Evolutionary conservation across 305 asterid genomes (phyloP).

Genomic region (Withania somnifera): DNA sequence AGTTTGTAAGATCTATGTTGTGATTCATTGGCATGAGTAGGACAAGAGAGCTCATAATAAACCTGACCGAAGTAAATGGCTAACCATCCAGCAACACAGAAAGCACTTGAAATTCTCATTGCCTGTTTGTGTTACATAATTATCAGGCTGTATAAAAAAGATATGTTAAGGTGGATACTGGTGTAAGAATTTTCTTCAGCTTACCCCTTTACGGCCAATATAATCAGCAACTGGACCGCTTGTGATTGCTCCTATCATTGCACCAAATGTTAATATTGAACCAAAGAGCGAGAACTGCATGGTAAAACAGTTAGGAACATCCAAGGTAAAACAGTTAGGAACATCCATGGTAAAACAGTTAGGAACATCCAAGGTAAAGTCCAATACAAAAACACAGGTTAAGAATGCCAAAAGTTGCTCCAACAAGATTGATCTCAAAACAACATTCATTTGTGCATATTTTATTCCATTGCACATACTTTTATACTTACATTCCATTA

Average conservation of each 20-base stretch:
- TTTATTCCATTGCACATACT: too few relatives aligned
- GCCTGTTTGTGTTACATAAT: constrained; percentile 42
- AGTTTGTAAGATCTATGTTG: background rate
- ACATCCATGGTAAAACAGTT: constrained; percentile 4
- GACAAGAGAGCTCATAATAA: background rate
- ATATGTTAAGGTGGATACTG: background rate
- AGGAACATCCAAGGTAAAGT: background rate
- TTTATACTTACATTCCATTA: too few relatives aligned
- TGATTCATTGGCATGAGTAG: background rate
- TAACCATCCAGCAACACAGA: constrained; percentile 81
- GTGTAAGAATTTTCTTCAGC: background rate
- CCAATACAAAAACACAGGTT: background rate
- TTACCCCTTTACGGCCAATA: constrained; percentile 89
- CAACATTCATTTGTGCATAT: too few relatives aligned
- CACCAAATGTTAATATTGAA: constrained; percentile 88
- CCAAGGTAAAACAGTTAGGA: background rate
- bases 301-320: background rate
- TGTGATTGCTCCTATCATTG: constrained; percentile 93
- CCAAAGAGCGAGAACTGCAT: constrained; percentile 90
- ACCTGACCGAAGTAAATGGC: constrained; percentile 83
- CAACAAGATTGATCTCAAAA: background rate
- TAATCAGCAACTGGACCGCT: constrained; percentile 78
- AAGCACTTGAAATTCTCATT: constrained; percentile 61
- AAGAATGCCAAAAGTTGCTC: background rate
- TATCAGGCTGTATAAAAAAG: background rate